Base-by-base conservation (phyloP, 1,284 basidiomycete genomes). In the Tylopilus sp. region DNA sequence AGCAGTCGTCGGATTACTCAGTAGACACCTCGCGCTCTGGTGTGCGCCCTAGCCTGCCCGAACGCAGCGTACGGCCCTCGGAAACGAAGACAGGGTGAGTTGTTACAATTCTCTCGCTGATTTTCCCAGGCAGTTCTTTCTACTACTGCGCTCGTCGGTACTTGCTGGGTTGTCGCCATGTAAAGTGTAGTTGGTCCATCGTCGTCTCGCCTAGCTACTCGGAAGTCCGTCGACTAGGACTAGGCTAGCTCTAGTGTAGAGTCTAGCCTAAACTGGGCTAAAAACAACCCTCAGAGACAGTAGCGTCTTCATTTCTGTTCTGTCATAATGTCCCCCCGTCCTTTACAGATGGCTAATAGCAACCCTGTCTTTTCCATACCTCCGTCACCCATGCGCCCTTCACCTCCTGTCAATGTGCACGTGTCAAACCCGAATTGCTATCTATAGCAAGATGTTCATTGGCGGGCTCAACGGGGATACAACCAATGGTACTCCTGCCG, bases 31-130 rank as follows among this genome's bases (percentile, higher is more conserved):
- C 57, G 18, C 64, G 1, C n/a, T 36, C 62, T 2, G 71, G 68
- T 33, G 71, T 63, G 35, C 76, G 62, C 48, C 69, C 77, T 41
- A 68, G 70, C 12, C 69, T 74, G 39, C 73, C 74, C 14, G 83
- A 87, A 59, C 79, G 86, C 45, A 82, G 81, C 18, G 77, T 94
- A 24, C 79, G 89, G 49, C 92, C 93, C 12, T 91, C 89, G 46
- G 94, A 97, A 70, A 95, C 94, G 92, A 94, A 94, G 94, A 96
- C n/a, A 89, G 94, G 94, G 94, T 96, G 82, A 93, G 94, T 61
- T 28, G 10, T 40, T 5, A 21, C 9, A 18, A 4, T 49, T 48
- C 18, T 36, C 21, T 36, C 3, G 20, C 52, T 64, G 29, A 57
- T 48, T 20, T 33, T 30, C 18, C 18, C 51, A 43, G 17, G 39